Conservation (phyloP, 768 basidiomycete species). For the Boletellus sp. region DNA sequence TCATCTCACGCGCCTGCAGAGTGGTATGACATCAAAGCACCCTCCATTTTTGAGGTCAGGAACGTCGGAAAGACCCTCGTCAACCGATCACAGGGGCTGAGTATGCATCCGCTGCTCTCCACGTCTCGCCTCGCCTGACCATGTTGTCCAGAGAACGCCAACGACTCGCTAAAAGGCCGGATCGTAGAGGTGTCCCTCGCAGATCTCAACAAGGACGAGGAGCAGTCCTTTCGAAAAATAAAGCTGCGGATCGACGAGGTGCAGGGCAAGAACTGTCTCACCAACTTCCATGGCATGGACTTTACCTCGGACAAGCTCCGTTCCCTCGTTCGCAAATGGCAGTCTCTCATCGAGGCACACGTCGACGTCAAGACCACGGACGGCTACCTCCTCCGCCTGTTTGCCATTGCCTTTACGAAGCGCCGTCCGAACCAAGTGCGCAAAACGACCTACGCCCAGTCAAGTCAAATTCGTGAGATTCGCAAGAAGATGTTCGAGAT, state of each 20-base stretch:
- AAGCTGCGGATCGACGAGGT: constrained; percentile 95
- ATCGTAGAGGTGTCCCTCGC: constrained; percentile 94
- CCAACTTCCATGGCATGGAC: constrained; percentile 99
- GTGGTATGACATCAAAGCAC: constrained; percentile 99
- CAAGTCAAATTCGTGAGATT: constrained; percentile 94
- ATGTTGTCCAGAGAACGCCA: constrained; percentile 79
- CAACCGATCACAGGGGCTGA: constrained; percentile 97
- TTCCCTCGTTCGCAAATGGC: constrained; percentile 99
- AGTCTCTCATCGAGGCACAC: constrained; percentile 97
- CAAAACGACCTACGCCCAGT: constrained; percentile 98
- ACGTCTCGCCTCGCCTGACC: constrained; percentile 6
- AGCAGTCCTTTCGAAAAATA: constrained; percentile 99
- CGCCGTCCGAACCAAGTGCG: constrained; percentile 93
- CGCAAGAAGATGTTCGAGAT: constrained; percentile 99
- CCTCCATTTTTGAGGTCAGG: constrained; percentile 93
- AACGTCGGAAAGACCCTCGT: constrained; percentile 98
- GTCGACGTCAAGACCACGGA: constrained; percentile 99
- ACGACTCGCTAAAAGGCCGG: constrained; percentile 96
- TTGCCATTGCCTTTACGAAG: constrained; percentile 99
- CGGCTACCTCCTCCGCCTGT: constrained; percentile 98
- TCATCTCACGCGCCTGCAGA: constrained; percentile 45
- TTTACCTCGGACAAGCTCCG: constrained; percentile 99
- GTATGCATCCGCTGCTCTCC: constrained; percentile 49
- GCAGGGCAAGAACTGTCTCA: constrained; percentile 98
- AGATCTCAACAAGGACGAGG: constrained; percentile 99